Percentiles rank a stretch among this genome's conserved stretches.
Evolutionary conservation across 805 yeast species (phyloP).

Genomic region (Yarrowia keelungensis): DNA sequence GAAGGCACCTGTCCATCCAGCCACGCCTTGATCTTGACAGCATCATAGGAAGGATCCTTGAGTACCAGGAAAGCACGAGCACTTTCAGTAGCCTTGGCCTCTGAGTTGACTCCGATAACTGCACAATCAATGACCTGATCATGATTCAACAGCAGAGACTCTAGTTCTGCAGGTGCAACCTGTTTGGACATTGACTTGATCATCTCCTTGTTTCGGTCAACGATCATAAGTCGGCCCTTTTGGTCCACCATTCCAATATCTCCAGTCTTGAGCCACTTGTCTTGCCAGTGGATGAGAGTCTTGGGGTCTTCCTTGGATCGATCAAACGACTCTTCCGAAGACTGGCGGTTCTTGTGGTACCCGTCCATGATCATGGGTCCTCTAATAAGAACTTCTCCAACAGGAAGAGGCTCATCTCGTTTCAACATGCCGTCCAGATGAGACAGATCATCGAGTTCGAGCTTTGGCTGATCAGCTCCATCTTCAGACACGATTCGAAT

Average conservation of each 20-base stretch:
- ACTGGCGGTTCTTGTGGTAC: slow-evolving; percentile 59
- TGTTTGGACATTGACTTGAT: slow-evolving; percentile 64
- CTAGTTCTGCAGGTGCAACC: slow-evolving; percentile 94
- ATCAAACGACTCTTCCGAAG: slow-evolving; percentile 56
- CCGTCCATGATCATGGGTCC: slow-evolving; percentile 62
- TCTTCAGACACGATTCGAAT: slow-evolving; percentile 6
- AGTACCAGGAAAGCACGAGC: slow-evolving; percentile 51
- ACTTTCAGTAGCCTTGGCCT: slow-evolving; percentile 77
- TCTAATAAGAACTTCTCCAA: slow-evolving; percentile 62
- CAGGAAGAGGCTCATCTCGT: slow-evolving; percentile 39
- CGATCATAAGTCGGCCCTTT: slow-evolving; percentile 58
- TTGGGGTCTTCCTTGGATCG: slow-evolving; percentile 15
- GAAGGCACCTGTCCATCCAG: slow-evolving; percentile 50
- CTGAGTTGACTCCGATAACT: slow-evolving; percentile 72
- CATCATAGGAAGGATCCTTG: slow-evolving; percentile 40
- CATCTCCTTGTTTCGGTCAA: slow-evolving; percentile 51
- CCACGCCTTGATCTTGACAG: slow-evolving; percentile 47
- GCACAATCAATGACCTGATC: slow-evolving; percentile 85
- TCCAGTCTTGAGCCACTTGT: slow-evolving; percentile 64
- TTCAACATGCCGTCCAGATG: neutral
- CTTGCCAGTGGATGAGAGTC: slow-evolving; percentile 41
- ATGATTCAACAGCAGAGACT: slow-evolving; percentile 78
- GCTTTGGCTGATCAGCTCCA: slow-evolving; percentile 1
- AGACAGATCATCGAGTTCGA: neutral
- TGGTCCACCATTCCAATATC: slow-evolving; percentile 59